Evolutionary conservation across 345 rosid genomes (phyloP).

Genomic region (Acer yangbiense): DNA sequence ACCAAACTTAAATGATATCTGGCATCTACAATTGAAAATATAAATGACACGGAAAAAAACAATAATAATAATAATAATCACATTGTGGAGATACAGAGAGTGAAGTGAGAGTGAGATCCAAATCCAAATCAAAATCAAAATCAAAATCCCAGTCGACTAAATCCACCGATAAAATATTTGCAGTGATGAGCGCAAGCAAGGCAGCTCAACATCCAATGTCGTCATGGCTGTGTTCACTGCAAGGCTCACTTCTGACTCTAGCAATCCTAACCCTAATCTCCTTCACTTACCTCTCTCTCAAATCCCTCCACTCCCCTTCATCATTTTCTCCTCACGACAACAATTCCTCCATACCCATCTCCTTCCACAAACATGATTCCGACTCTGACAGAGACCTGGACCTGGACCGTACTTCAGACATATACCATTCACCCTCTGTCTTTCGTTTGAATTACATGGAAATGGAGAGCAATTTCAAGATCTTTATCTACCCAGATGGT

Average conservation of each 20-base stretch:
- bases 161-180: not conserved
- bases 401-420: constrained; percentile 41
- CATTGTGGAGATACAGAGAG: too few species aligned
- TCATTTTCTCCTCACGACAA: constrained; percentile 26
- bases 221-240: constrained; percentile 53
- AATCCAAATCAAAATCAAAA: not conserved
- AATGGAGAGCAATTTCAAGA: constrained; percentile 84
- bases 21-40: too few species aligned
- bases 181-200: constrained; percentile 17
- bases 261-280: constrained; percentile 71
- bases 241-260: constrained; percentile 64
- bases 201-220: constrained; percentile 1
- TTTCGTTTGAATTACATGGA: constrained; percentile 70
- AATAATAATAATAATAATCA: too few species aligned
- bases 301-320: constrained; percentile 49
- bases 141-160: too few species aligned
- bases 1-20: too few species aligned
- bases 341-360: constrained; percentile 11
- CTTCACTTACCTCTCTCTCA: constrained; percentile 63
- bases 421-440: constrained; percentile 64
- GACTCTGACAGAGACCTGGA: not conserved
- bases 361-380: not conserved
- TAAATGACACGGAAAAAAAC: too few species aligned
- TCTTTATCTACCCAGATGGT: constrained; percentile 90
- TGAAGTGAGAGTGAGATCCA: too few species aligned